Base-by-base conservation (phyloP, 345 rosid genomes). In the Aquilaria sinensis region DNA sequence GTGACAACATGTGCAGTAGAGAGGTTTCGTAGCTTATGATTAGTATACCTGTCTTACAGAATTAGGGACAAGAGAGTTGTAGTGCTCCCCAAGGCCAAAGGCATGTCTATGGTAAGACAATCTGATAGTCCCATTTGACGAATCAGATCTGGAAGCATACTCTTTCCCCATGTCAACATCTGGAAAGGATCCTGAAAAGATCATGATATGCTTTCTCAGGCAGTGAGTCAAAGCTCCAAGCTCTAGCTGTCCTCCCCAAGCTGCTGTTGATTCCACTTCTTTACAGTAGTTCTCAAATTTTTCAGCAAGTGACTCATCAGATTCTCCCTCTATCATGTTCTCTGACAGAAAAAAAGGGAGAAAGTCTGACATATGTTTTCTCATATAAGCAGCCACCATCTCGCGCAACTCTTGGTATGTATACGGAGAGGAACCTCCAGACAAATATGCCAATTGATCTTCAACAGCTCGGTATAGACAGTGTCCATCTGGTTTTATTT, bases 391-490 rank as follows among this genome's bases (percentile, higher is more conserved):
- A 66, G 98, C 96, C 56, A 81, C 96, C 96, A 90, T 71, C 72
- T 82, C 78, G 56, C 95, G 80, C 9, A 93, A 92, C 59, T 78
- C 74, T 67, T 76, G 90, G 80, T 71, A 90, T 10, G 76, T 71
- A 64, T 79, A 78, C 37, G 90, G 88, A 69, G 97, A 73, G 62
- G 85, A 63, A 33, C 91, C 92, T 37, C 87, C 84, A 10, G 90
- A 79, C 43, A 63, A 75, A 62, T 68, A 62, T 12, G 88, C 79
- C 3, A 90, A 80, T 81, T 94, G 99, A 69, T 85, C 80, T 59
- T 94, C 97, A 23, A 94, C 90, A 30, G 99, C 97, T 46, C 95
- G 74, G 78, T 88, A 94, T 63, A 90, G 96, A 70, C 99, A 90
- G 71, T 90, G 89, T 12, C 96, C 99, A 56, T 94, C 92, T 23